These are phyloP conservation scores for Cyberlindnera sargentensis DNA, from an alignment of 805 yeast species.

Conservation along the genomic window DNA sequence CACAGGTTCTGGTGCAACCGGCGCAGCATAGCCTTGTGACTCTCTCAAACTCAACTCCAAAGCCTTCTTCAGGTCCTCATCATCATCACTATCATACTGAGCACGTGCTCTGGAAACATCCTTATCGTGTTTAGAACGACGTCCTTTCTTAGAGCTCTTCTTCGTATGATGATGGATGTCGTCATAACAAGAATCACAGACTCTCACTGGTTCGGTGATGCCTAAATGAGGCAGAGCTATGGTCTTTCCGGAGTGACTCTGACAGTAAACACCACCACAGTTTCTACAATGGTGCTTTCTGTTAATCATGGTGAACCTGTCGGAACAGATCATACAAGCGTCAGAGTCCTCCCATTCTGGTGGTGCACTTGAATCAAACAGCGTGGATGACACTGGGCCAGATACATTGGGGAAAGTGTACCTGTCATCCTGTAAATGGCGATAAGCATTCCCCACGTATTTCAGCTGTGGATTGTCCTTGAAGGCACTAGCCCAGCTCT, in stretches of 20 bases:
- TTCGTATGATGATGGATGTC: conserved; percentile 43
- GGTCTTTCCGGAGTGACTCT: conserved; percentile 69
- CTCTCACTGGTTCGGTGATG: conserved; percentile 82
- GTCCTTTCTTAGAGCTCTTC: conserved; percentile 17
- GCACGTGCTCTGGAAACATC: conserved; percentile 22
- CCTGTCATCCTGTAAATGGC: conserved; percentile 53
- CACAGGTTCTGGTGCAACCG: conserved; percentile 7
- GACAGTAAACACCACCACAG: conserved; percentile 93
- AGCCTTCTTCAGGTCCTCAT: conserved; percentile 71
- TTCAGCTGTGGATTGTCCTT: conserved; percentile 56
- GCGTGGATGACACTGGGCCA: conserved; percentile 34
- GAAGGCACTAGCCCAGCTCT: conserved; percentile 73
- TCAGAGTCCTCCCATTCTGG: conserved; percentile 98
- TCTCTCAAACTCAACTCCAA: conserved; percentile 74
- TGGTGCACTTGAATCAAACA: conserved; percentile 85
- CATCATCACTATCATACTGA: conserved; percentile 43
- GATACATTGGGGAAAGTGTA: conserved; percentile 53
- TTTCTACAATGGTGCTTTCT: conserved; percentile 96
- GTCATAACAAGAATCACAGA: conserved; percentile 83
- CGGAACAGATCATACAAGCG: conserved; percentile 90
- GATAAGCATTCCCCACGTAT: conserved; percentile 58
- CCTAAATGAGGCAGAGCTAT: conserved; percentile 78
- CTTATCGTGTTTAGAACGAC: conserved; percentile 14
- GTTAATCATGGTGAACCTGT: conserved; percentile 69
- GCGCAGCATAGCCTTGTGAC: conserved; percentile 24